Evolutionary conservation across 306 rosid genomes (phyloP), one percentile per base, ranked within the genome.

Genomic region (Vigna trinervia): DNA sequence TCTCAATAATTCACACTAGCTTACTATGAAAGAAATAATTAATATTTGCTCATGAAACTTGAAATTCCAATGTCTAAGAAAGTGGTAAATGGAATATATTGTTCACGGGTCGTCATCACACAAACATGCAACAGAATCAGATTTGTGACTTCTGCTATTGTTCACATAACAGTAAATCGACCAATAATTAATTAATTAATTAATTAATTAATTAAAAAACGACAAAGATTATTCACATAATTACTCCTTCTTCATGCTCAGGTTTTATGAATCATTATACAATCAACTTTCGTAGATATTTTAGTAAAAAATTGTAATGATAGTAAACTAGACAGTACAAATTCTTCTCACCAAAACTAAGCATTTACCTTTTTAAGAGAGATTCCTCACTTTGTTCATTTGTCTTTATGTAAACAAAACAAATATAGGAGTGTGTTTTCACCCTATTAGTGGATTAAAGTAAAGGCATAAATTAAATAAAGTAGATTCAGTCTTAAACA

Each of bases 31-130:
- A 60, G 0, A 58, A 58, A 58, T 12, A 60, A 30, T 60, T 12
- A 13, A 36, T 36, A 38, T 63, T 38, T 34, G 47, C 5, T 5
- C 23, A 34, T 62, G 47, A 62, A 62, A 62, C 68, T 15, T 34
- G 47, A 62, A 62, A 62, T 32, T 62, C 47, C 13, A 63, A 17
- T 38, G 17, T 63, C 30, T 26, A 62, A 63, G 48, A 38, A 32
- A 61, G 68, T 14, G 68, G 13, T 32, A 36, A 1, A 32, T 28
- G 43, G 57, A 46, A 59, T 60, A 75, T 51, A 20, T 63, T 73
- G 67, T 46, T 61, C 77, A 72, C 77, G 80, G 80, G 53, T 62
- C 23, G 36, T 50, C 30, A 63, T 63, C 14, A 63, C 1, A 50
- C 62, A 34, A 14, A 23, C 67, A 74, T 4, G 59, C 57, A 71